Conservation (phyloP, 2,329 filamentous ascomycete genomes). For the Colletotrichum gigasporum region DNA sequence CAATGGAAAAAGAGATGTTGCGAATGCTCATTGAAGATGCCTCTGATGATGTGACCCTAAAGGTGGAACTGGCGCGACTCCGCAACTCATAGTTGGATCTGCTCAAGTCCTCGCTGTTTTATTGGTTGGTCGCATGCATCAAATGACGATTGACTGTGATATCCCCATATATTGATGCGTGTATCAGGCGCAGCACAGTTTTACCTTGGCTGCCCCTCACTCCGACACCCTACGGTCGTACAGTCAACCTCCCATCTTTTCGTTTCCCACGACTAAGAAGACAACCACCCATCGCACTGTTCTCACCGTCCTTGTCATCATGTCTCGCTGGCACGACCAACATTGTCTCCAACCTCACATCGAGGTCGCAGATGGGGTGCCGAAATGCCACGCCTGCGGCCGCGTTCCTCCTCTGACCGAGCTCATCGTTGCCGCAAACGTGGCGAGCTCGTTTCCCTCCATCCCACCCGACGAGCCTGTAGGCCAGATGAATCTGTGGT, state of each 20-base stretch:
- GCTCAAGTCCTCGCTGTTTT: too few species aligned
- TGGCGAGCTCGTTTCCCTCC: background rate
- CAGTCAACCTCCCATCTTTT: too few species aligned
- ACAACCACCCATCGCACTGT: too few species aligned
- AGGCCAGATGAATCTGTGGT: background rate
- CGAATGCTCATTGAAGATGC: background rate
- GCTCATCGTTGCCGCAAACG: background rate
- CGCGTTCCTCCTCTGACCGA: background rate
- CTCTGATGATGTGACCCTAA: too few species aligned
- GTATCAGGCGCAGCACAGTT: background rate
- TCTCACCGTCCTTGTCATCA: too few species aligned
- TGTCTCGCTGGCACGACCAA: background rate
- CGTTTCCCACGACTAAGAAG: too few species aligned
- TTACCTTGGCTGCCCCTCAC: too few species aligned
- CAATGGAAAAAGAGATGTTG: constrained; percentile 5
- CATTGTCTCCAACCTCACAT: background rate
- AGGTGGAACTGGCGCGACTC: too few species aligned
- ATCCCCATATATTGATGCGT: background rate
- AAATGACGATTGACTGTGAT: too few species aligned
- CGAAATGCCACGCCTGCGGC: background rate
- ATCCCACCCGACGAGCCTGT: background rate
- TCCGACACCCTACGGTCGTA: too few species aligned
- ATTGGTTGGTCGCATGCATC: too few species aligned
- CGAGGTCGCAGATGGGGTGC: background rate
- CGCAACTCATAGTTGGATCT: too few species aligned